These are phyloP conservation scores for Lagerstroemia speciosa DNA, from an alignment of 345 rosid genomes.

Conservation along the genomic window DNA sequence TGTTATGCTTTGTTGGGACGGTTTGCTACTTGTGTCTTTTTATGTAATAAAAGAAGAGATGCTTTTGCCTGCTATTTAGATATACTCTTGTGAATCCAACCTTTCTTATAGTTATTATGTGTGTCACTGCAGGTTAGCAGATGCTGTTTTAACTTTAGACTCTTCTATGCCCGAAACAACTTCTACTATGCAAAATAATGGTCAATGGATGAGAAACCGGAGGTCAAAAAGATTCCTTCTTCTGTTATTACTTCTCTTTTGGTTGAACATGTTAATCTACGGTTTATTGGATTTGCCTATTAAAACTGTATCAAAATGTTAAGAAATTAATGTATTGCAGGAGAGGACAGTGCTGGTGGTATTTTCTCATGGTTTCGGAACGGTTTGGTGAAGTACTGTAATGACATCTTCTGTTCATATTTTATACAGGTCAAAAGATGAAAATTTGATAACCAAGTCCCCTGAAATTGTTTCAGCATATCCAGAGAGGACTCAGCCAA, in stretches of 20 bases:
- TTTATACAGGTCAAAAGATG: constrained; percentile 11
- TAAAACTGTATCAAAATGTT: neutral
- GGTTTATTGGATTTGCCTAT: neutral
- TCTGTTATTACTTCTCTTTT: neutral
- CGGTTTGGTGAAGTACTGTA: neutral
- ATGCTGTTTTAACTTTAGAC: constrained; percentile 4
- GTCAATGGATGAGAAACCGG: constrained; percentile 3
- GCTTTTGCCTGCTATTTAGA: neutral
- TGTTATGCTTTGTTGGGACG: neutral
- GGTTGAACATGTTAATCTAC: neutral
- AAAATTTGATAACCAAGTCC: constrained; percentile 6
- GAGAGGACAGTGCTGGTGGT: neutral
- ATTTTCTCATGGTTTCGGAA: neutral
- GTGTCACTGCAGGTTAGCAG: constrained; percentile 6
- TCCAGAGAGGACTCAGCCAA: constrained; percentile 1
- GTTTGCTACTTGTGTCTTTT: neutral
- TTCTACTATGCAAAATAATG: constrained; percentile 6
- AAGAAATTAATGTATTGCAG: neutral
- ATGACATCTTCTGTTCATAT: neutral
- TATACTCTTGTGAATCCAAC: neutral
- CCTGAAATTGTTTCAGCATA: constrained; percentile 8
- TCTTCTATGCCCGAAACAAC: constrained; percentile 5
- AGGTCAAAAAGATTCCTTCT: constrained; percentile 6
- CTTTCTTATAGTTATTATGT: neutral
- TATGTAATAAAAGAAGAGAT: neutral